Base-by-base conservation (phyloP, 805 yeast genomes). In the Ogataea neopini region DNA sequence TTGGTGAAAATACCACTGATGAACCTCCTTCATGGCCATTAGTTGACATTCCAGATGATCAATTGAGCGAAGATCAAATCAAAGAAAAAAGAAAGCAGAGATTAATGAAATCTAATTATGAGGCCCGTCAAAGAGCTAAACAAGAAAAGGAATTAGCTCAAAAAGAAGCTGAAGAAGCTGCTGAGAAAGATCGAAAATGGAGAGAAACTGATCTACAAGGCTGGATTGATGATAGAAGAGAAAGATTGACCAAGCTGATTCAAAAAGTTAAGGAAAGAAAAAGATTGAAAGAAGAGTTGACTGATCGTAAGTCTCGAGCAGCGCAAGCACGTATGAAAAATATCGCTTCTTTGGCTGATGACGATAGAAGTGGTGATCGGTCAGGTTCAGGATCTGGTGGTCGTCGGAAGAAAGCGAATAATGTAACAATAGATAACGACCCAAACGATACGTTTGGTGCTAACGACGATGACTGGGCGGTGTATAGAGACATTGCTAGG, bases 391-490 rank as follows among this genome's bases (percentile, higher is more conserved):
- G 42, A 7, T 5, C 35, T 19, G 53, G 49, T 18, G 54, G 57
- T 13, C 50, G 61, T 6, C 73, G 77, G 42, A 76, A 75, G 32
- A 73, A 85, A 58, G 70, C 75, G 49, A 77, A 74, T 6, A 80
- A 77, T 55, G 80, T 83, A 0, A 81, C 90, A 1, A 84, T 87
- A 28, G 96, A 88, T 60, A 88, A 88, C 56, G 97, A 89, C 64
- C 96, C 95, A 13, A 88, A 83, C 58, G 98, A 92, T 67, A 88
- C 91, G 0, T 91, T 92, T 67, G 98, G 97, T 47, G 91, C 96
- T 2, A 83, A 89, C 60, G 98, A 92, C 62, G 96, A 87, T 47
- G 99, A 94, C 66, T 92, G 97, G 97, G 81, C 86, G 18, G 83
- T 89, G 14, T 92, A 92, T 63, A 78, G 94, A 58, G 94, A 88